Evolutionary conservation across 169 alveolate genomes (phyloP), one percentile per base, ranked within the genome.

Genomic region (Plasmodium blacklocki): DNA sequence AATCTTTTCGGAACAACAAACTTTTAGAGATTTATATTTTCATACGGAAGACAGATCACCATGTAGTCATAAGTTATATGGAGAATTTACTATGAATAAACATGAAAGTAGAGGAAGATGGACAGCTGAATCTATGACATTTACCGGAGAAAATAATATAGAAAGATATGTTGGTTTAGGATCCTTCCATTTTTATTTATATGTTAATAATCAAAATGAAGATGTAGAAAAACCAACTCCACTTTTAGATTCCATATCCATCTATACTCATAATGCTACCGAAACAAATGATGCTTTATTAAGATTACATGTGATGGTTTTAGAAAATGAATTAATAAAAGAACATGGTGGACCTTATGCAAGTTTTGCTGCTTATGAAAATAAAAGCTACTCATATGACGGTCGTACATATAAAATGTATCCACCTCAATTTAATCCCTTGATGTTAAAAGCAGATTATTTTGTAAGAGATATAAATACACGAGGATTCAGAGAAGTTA

Each of bases 11-110:
- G 92, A 85, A 43, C 88, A 73, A 15, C 88, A 80, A 39, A 94
- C 96, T 9, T 94, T 18, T 52, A 85, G 73, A 21, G 96, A 94
- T 73, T 92, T 94, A 9, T 45, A 26, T 47, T 73, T 87, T 45
- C 32, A 15, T 43, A 23, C 78, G 12, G 26, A 58, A 8, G 73
- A 23, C 21, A n/a, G 26, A 2, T 50, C 62, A 3, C 78, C 75
- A 59, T 94, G 96, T 52, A 63, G 90, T 59, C 93, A 85, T 78
- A 39, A 45, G 5, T 89, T 94, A 50, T 68, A 32, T 43, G 66
- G 80, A 43, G 86, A 83, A 62, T 70, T 83, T 56, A 29, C 32
- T 18, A 39, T 83, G 19, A 83, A 83, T 72, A 3, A 80, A n/a
- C 14, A 59, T 45, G 91, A 83, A 62, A 71, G 75, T 18, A 83